Evolutionary conservation across 129 eudicot genomes (phyloP), one percentile per base, ranked within the genome.

Genomic region (Flaveria trinervia): DNA sequence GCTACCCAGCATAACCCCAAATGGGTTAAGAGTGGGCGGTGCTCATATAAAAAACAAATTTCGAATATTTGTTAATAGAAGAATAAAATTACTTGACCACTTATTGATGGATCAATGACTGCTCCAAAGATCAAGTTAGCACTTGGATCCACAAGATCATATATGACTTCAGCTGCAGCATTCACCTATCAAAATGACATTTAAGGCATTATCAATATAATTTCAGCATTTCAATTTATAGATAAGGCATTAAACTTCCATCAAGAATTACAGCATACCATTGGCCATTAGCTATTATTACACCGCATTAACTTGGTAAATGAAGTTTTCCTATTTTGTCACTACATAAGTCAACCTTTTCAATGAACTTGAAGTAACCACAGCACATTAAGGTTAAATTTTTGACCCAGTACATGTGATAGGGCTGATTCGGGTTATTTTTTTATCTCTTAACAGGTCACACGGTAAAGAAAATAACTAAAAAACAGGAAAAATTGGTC

Each of bases 51-150:
- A 26, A 2, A 65, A 14, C 17, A 59, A 65, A 65, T 33, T 45
- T 12, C 7, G 2, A n/a, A 36, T 30, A 30, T 30, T 30, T 30
- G 18, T 30, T 30, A 23, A n/a, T 25, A 20, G 8, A 68, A 39
- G 46, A 36, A 44, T 25, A 71, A 77, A 74, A 93, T 85, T 80
- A 93, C 98, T 82, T 93, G 97, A 72, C 96, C 97, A 73, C 80
- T 89, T 68, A 91, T 83, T 23, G 96, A 85, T 39, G 96, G 96
- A 64, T 93, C 98, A 56, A 87, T 79, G 30, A 93, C 98, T 0
- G 97, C 91, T 48, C 98, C 98, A 71, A 93, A 91, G n/a, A 93
- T 93, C 75, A 93, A 83, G 83, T 93, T 93, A 77, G 96, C 98
- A 74, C 87, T 87, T 11, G 98, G 98, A 87, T 93, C 97, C 68